Evolutionary conservation across 2,329 filamentous ascomycete species (phyloP), one percentile per base, ranked within the genome.

Genomic region (Penicillium palitans): DNA sequence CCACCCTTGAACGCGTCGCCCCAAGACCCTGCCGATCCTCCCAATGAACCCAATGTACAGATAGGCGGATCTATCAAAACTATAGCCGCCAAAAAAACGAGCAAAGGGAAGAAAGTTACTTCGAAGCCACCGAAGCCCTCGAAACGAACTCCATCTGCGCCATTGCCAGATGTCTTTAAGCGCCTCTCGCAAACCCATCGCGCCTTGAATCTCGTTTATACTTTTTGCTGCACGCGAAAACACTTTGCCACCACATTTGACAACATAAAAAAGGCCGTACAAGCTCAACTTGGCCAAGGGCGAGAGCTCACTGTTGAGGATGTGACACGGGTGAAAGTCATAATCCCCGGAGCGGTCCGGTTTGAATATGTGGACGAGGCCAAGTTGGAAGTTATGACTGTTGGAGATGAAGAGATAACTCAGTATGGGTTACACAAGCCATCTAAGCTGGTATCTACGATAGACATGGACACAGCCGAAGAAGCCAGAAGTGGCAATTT

Each of bases 171-270:
- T 1, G 80, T 83, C 46, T 90, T 98, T 73, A 88, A 85, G 57
- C 79, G 81, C 42, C 81, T 98, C 9, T 86, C 89, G 27, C 87
- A 88, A 72, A 90, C 88, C 0, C 90, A 98, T 72, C 85, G 87
- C 60, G 93, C 95, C 1, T 78, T 99, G 59, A 99, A 96, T 67
- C 78, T 98, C 2, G 91, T 98, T 0, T 96, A 91, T 68, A 98
- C 95, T 0, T 98, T 99, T 71, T 96, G 91, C 78, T 95, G 88
- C 71, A 93, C 93, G 1, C 87, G 95, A 46, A 97, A 96, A 72
- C 90, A 98, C 68, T 83, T 98, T 29, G 87, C 90, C 0, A 98
- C 95, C 0, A 97, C 93, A 0, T 91, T 97, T 65, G 90, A 95
- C 17, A 96, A 89, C 6, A 90, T 99, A 47, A 91, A 88, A 66